phyloP scores from a whole-genome alignment of 78 protist species.

The Paratrimastix pyriformis region DNA sequence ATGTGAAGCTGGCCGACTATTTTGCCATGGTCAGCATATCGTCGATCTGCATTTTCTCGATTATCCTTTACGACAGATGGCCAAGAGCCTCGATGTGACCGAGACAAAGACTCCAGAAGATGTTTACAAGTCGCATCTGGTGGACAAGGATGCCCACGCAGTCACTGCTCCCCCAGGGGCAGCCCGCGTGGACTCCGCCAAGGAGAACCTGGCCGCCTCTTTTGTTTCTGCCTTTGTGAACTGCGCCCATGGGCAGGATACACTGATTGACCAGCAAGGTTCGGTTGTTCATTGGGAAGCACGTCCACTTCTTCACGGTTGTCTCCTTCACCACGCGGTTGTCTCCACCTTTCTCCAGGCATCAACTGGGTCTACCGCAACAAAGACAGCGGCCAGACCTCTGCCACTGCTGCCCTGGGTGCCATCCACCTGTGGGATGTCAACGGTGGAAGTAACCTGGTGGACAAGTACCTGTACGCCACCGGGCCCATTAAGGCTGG shows the following conservation, averaged over 20 bases:
- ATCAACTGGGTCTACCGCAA: constrained; percentile 9
- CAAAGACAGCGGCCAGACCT: constrained; percentile 10
- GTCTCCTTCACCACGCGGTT: not conserved
- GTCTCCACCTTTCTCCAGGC: not conserved
- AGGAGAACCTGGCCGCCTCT: constrained; percentile 76
- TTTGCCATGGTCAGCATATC: no score
- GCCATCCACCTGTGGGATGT: constrained; percentile 2
- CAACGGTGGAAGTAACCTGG: not conserved
- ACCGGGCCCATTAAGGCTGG: constrained; percentile 80
- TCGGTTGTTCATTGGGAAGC: not conserved
- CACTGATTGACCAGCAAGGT: constrained; percentile 67
- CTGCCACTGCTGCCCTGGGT: constrained; percentile 11
- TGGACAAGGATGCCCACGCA: no score
- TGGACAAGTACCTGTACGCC: constrained; percentile 65
- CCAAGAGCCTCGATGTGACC: constrained; percentile 59
- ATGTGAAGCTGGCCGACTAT: no score
- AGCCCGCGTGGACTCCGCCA: constrained; percentile 63
- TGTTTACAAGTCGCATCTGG: constrained; percentile 73
- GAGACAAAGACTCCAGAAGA: constrained; percentile 94
- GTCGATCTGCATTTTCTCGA: no score
- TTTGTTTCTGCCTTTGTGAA: constrained; percentile 93
- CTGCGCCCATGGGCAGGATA: constrained; percentile 78
- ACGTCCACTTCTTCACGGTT: constrained; percentile 12
- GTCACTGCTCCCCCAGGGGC: no score
- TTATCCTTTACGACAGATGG: not conserved